Conservation (phyloP, 495 filamentous ascomycete genomes). For the Neurospora discreta region DNA sequence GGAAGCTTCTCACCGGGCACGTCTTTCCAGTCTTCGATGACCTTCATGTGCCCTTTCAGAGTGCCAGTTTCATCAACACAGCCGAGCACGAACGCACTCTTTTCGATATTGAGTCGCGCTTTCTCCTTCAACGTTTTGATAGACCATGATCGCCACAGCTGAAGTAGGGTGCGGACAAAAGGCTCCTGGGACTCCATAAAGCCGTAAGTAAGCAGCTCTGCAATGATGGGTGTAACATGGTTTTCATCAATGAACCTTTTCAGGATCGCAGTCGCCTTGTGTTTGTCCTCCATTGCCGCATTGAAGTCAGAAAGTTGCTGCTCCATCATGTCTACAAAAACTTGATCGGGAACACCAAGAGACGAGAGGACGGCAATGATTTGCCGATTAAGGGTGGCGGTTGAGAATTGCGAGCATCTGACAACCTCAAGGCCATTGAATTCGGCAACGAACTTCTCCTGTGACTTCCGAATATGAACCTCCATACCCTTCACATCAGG, state of each 20-base stretch:
- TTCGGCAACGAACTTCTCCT: constrained; percentile 72
- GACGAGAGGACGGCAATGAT: constrained; percentile 73
- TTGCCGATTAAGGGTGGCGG: constrained; percentile 78
- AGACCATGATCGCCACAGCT: constrained; percentile 72
- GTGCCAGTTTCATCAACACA: constrained; percentile 74
- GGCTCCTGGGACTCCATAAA: constrained; percentile 70
- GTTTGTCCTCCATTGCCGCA: constrained; percentile 52
- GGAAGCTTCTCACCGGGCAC: constrained; percentile 47
- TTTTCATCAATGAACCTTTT: constrained; percentile 76
- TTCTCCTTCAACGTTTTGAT: constrained; percentile 86
- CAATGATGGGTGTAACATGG: constrained; percentile 60
- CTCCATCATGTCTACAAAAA: constrained; percentile 57
- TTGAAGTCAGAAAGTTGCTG: constrained; percentile 54
- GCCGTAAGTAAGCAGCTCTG: constrained; percentile 63
- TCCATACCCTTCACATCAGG: constrained; percentile 48
- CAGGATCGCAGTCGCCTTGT: constrained; percentile 53
- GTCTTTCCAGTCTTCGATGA: constrained; percentile 12
- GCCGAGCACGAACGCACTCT: constrained; percentile 83
- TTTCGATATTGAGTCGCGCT: constrained; percentile 67
- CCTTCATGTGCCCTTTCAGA: constrained; percentile 50
- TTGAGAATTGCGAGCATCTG: constrained; percentile 59
- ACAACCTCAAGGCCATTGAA: constrained; percentile 75
- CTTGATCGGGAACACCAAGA: constrained; percentile 55
- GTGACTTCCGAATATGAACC: constrained; percentile 67
- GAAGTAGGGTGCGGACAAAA: constrained; percentile 64